These are phyloP conservation scores for Pseudocercospora fijiensis DNA, from an alignment of 2,329 filamentous ascomycete species.

Conservation along the genomic window DNA sequence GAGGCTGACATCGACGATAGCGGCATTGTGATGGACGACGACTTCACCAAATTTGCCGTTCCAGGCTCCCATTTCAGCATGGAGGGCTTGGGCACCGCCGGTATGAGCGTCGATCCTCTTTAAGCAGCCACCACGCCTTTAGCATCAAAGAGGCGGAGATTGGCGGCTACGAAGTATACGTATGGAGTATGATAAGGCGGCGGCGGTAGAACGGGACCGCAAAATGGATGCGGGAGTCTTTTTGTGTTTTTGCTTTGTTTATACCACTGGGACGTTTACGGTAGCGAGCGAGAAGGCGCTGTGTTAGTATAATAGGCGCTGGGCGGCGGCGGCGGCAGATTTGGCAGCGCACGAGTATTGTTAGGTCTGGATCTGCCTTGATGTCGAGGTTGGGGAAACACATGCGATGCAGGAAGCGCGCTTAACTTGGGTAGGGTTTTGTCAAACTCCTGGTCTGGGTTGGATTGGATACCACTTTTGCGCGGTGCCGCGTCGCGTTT, in stretches of 20 bases:
- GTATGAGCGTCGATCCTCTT: conserved; percentile 18
- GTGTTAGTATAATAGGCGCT: conserved; percentile 5
- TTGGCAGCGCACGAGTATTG: conserved; percentile 1
- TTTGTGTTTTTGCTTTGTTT: conserved; percentile 1
- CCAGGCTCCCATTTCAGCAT: conserved; percentile 20
- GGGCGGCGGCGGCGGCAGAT: background rate
- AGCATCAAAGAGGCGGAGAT: background rate
- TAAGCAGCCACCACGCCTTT: conserved; percentile 7
- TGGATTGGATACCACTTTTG: conserved; percentile 18
- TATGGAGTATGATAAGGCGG: conserved; percentile 10
- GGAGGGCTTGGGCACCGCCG: conserved; percentile 19
- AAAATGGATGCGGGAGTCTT: conserved; percentile 1
- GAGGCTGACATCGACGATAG: conserved; percentile 41
- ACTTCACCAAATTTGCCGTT: conserved; percentile 22
- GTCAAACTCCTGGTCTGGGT: background rate
- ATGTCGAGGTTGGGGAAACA: background rate
- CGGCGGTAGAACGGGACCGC: conserved; percentile 8
- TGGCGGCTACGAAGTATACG: conserved; percentile 18
- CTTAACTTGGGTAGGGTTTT: background rate
- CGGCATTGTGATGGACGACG: conserved; percentile 42
- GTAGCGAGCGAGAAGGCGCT: background rate
- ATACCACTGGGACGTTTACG: conserved; percentile 4
- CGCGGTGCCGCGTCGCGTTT: background rate
- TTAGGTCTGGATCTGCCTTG: background rate
- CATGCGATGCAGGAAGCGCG: background rate